These are phyloP conservation scores for Breviolum minutum DNA, from an alignment of 73 alveolate species.

Conservation along the genomic window DNA sequence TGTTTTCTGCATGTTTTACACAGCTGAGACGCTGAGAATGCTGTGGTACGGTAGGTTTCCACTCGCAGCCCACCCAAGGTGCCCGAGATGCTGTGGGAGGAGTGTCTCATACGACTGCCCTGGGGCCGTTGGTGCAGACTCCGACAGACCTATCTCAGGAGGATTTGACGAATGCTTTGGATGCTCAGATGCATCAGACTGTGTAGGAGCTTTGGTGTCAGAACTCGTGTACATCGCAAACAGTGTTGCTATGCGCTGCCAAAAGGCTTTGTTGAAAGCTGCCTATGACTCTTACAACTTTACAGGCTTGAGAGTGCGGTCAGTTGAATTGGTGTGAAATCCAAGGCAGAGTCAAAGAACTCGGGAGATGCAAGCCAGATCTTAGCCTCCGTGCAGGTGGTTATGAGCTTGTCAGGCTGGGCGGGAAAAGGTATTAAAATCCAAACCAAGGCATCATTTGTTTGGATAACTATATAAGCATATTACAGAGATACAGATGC, in stretches of 20 bases:
- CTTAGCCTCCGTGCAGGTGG: conserved; percentile 24
- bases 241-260: no score
- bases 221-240: no score
- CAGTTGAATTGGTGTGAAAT: background rate
- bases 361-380: conserved; percentile 19
- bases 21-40: no score
- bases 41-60: background rate
- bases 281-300: background rate
- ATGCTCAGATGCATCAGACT: background rate
- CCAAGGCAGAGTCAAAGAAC: conserved; percentile 44
- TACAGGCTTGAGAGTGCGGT: background rate
- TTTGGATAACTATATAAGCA: no score
- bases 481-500: no score
- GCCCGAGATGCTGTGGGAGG: conserved; percentile 10
- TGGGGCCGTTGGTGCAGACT: conserved; percentile 33
- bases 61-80: background rate
- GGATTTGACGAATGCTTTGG: conserved; percentile 46
- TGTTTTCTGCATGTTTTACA: no score
- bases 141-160: background rate
- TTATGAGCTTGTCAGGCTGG: conserved; percentile 47
- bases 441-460: no score
- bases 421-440: background rate
- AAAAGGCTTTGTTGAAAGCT: no score
- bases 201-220: background rate
- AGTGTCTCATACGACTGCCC: background rate